Base-by-base conservation (phyloP, 345 rosid species). In the Laguncularia racemosa region DNA sequence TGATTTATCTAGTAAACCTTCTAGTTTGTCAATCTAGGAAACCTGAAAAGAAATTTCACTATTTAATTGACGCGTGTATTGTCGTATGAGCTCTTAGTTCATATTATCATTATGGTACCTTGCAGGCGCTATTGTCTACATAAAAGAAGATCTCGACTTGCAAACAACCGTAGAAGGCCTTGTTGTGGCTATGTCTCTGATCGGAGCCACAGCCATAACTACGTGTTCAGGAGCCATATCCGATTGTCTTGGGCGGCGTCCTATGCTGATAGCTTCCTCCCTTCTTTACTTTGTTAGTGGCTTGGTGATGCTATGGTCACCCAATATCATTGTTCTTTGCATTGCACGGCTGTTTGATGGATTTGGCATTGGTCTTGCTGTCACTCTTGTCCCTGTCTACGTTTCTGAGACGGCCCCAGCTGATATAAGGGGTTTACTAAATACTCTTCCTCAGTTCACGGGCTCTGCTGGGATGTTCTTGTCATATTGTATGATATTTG, bases 361-460 rank as follows among this genome's bases (percentile, higher is more conserved):
- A 50, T 89, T 89, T 73, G 96, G 89, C 57, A 70, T 88, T 55
- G 96, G 96, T 46, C 76, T 89, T 20, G 85, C 95, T 0, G 96
- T 89, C 53, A 89, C 96, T n/a, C 86, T 89, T 59, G 75, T 84
- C 69, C 96, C 96, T 0, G 62, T 89, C 56, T 89, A 89, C 58
- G 80, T 85, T 64, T 89, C 96, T 16, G 95, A 89, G 66, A 85
- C 95, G 14, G 96, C 96, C 55, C 96, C 96, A 53, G 72, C 96
- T 0, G 95, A 89, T 61, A 89, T 75, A 59, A 78, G 96, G 64
- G 96, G 95, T 53, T 64, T 58, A 76, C 64, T 89, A 38, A 89
- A 89, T 66, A 89, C 96, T 47, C 84, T 89, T 50, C 96, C 95
- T 16, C 96, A 89, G 68, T 84, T 89, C 65, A 74, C 81, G 21